Evolutionary conservation across 495 filamentous ascomycete species (phyloP).

Genomic region (Peziza echinospora): DNA sequence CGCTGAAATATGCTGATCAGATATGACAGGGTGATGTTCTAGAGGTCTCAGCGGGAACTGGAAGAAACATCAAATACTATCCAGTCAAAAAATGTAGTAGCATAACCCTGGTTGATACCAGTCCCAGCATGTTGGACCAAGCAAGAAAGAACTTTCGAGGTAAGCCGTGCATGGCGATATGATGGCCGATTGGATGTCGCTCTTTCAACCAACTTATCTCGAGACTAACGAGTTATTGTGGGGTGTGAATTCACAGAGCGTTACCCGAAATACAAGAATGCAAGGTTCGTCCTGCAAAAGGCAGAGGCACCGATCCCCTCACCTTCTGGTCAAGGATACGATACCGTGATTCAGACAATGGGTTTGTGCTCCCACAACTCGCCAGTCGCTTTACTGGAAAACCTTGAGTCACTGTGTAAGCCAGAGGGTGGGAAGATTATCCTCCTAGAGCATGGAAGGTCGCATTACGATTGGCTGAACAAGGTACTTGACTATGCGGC

Average conservation of each 20-base stretch:
- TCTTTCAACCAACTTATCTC: too few relatives aligned
- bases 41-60: slow-evolving; percentile 81
- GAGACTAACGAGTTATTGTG: not conserved
- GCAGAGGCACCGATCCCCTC: slow-evolving; percentile 18
- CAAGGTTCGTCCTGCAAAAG: slow-evolving; percentile 24
- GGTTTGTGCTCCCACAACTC: slow-evolving; percentile 69
- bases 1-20: too few relatives aligned
- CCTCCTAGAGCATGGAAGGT: slow-evolving; percentile 78
- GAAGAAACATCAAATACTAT: slow-evolving; percentile 65
- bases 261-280: slow-evolving; percentile 26
- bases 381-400: slow-evolving; percentile 44
- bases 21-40: slow-evolving; percentile 50
- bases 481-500: slow-evolving; percentile 54
- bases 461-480: slow-evolving; percentile 59
- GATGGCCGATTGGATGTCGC: too few relatives aligned
- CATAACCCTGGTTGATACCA: slow-evolving; percentile 43
- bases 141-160: slow-evolving; percentile 35
- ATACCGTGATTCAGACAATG: slow-evolving; percentile 83
- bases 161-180: slow-evolving; percentile 5
- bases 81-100: slow-evolving; percentile 22
- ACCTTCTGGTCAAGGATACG: slow-evolving; percentile 30
- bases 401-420: slow-evolving; percentile 30
- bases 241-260: slow-evolving; percentile 17
- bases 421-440: slow-evolving; percentile 48
- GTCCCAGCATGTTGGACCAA: slow-evolving; percentile 39